phyloP scores from a whole-genome alignment of 2,329 filamentous ascomycete genomes.

The Pseudogymnoascus pannorum region DNA sequence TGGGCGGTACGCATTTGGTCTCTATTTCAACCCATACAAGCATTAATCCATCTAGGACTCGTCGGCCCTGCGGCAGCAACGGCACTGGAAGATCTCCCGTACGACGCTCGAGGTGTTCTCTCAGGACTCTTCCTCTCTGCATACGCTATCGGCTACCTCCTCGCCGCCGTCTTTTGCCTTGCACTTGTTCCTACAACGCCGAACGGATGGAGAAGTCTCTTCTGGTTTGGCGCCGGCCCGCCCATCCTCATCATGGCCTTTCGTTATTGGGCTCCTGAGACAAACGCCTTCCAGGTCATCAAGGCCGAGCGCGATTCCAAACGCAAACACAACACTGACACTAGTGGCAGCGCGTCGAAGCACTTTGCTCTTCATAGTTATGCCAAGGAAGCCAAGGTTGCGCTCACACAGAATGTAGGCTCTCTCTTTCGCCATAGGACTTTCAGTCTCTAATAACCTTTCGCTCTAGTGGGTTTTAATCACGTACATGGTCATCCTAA shows the following conservation, averaged over 20 bases:
- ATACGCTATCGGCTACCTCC: constrained; percentile 23
- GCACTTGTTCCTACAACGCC: constrained; percentile 66
- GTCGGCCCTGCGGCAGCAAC: constrained; percentile 66
- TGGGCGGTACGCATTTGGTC: constrained; percentile 62
- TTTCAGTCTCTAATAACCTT: not conserved
- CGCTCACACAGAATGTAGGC: constrained; percentile 45
- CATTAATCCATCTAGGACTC: not conserved
- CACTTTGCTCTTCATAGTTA: constrained; percentile 58
- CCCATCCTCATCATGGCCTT: constrained; percentile 71
- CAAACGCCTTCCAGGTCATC: constrained; percentile 45
- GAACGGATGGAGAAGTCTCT: constrained; percentile 72
- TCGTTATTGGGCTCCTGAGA: constrained; percentile 72
- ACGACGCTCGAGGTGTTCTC: constrained; percentile 22
- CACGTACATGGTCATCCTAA: constrained; percentile 70
- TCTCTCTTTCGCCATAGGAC: not conserved
- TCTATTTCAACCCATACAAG: not conserved
- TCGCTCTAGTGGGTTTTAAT: constrained; percentile 64
- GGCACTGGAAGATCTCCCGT: constrained; percentile 53
- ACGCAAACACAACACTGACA: not conserved
- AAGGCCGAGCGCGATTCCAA: not conserved
- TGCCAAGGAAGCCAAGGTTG: constrained; percentile 65
- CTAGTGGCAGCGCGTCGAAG: constrained; percentile 37
- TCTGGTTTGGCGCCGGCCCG: constrained; percentile 77
- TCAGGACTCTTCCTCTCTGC: constrained; percentile 24
- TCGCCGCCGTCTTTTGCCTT: constrained; percentile 43